Base-by-base conservation (phyloP, 495 filamentous ascomycete species). In the Pyrenopolyporus hunteri region DNA sequence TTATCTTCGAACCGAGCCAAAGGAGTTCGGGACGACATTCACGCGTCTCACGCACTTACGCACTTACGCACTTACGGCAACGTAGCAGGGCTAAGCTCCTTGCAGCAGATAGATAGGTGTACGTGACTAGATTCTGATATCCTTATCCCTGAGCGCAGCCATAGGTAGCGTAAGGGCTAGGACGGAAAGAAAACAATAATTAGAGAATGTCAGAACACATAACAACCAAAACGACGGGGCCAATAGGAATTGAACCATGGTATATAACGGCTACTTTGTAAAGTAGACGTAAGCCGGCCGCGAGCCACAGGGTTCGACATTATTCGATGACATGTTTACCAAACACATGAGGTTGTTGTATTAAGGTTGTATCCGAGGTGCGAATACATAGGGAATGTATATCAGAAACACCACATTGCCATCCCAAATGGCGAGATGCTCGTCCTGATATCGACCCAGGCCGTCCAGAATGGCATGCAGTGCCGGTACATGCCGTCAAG, bases 181-280 rank as follows among this genome's bases (percentile, higher is more conserved):
- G 23, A 49, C 39, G 37, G 53, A 29, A 49, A 58, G n/a, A n/a
- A n/a, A n/a, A n/a, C n/a, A n/a, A n/a, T n/a, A n/a, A n/a, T n/a
- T n/a, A n/a, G n/a, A n/a, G n/a, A n/a, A n/a, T n/a, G n/a, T n/a
- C n/a, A n/a, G n/a, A n/a, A n/a, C n/a, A 26, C 35, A 50, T 14
- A 31, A 6, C 22, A 32, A 35, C 16, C 37, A 42, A 46, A n/a
- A 6, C n/a, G 13, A 16, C 31, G 6, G 51, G 46, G 19, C 57
- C 63, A 59, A 60, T 60, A 66, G 57, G 56, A 52, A 66, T 32
- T 14, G 45, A 57, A 56, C 60, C 46, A 57, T 56, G 23, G 10
- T n/a, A n/a, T n/a, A 42, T 23, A 11, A 37, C 20, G 40, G 44
- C 50, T 62, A 36, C 36, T 42, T 49, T 55, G 42, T 31, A 59